These are phyloP conservation scores for Talaromyces wortmannii DNA, from an alignment of 495 filamentous ascomycete genomes.

Conservation along the genomic window DNA sequence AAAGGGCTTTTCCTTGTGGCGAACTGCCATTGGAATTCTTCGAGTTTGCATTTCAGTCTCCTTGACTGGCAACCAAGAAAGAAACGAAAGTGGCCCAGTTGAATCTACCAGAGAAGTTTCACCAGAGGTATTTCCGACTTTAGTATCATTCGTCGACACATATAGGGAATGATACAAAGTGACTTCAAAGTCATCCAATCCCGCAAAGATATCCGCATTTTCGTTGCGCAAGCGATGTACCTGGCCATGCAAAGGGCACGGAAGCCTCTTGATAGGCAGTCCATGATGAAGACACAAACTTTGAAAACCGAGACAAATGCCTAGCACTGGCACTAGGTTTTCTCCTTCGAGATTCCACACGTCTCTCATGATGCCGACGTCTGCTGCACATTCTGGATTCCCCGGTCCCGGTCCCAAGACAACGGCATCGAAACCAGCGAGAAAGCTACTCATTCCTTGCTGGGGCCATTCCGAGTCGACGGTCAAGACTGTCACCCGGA, in stretches of 20 bases:
- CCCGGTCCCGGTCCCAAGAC: constrained; percentile 80
- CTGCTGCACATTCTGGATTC: constrained; percentile 45
- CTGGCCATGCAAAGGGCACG: constrained; percentile 73
- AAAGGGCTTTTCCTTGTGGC: constrained; percentile 66
- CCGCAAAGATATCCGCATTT: constrained; percentile 43
- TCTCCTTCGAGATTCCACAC: constrained; percentile 62
- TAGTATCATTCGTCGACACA: constrained; percentile 38
- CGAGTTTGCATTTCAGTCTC: background rate
- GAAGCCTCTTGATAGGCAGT: constrained; percentile 52
- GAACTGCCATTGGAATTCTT: constrained; percentile 69
- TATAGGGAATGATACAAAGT: constrained; percentile 87
- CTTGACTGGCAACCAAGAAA: constrained; percentile 30
- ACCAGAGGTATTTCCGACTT: background rate
- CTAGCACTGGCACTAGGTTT: constrained; percentile 65
- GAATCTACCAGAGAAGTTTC: background rate
- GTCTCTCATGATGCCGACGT: constrained; percentile 73
- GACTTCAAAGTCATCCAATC: constrained; percentile 52
- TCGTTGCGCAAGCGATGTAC: constrained; percentile 54
- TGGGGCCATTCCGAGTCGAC: constrained; percentile 55
- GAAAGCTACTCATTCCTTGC: constrained; percentile 34
- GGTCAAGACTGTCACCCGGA: constrained; percentile 60
- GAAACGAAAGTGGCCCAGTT: constrained; percentile 18
- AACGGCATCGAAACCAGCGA: constrained; percentile 63
- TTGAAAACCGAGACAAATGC: constrained; percentile 92
- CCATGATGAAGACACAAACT: constrained; percentile 66